Percentiles rank a stretch among this genome's conserved stretches.
phyloP scores from a whole-genome alignment of 176 grass and related monocot species.

The Olyra latifolia region DNA sequence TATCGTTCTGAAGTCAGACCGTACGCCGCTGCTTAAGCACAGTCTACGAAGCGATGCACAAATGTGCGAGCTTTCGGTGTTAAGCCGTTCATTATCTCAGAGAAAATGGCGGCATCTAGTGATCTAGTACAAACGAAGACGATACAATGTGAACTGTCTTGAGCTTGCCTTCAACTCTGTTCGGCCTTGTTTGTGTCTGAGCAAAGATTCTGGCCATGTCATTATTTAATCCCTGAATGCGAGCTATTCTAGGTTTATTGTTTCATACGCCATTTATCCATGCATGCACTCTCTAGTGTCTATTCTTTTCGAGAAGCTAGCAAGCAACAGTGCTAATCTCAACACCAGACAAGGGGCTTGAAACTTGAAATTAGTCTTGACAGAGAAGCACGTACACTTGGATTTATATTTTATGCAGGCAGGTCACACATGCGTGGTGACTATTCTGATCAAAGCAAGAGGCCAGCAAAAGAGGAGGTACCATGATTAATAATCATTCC shows the following conservation, averaged over 20 bases:
- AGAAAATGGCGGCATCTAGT: slow-evolving; percentile 8
- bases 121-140: slow-evolving; percentile 44
- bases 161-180: neutral
- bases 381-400: slow-evolving; percentile 19
- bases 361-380: neutral
- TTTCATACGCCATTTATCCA: neutral
- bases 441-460: slow-evolving; percentile 34
- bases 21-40: too few relatives aligned
- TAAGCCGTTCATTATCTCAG: slow-evolving; percentile 13
- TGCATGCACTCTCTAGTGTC: slow-evolving; percentile 13
- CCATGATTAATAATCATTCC: slow-evolving; percentile 46
- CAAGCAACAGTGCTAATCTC: slow-evolving; percentile 4
- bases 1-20: too few relatives aligned
- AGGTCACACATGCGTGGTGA: slow-evolving; percentile 32
- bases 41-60: neutral
- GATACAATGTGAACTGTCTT: neutral
- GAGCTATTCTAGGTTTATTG: neutral
- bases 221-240: neutral
- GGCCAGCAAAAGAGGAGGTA: slow-evolving; percentile 31
- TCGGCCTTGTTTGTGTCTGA: neutral
- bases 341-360: slow-evolving; percentile 9
- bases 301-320: slow-evolving; percentile 37
- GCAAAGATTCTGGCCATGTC: neutral
- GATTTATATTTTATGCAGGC: slow-evolving; percentile 32
- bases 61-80: slow-evolving; percentile 15